Base-by-base conservation (phyloP, 2,329 filamentous ascomycete genomes). In the Alternaria postmessia region DNA sequence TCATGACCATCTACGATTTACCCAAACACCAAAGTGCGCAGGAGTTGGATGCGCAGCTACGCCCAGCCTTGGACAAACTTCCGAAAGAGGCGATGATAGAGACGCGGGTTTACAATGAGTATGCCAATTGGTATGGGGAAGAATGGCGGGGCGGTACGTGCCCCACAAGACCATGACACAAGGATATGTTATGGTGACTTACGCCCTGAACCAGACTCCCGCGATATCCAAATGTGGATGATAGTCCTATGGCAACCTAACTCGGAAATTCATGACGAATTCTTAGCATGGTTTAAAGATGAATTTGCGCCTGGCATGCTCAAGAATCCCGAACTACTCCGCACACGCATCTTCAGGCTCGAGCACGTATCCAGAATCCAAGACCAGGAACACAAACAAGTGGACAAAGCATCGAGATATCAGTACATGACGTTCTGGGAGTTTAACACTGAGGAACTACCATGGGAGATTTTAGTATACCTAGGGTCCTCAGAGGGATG, bases 361-460 rank as follows among this genome's bases (percentile, higher is more conserved):
- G 61, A 67, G 16, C 39, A 64, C 34, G 63, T 59, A 22, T 61
- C 63, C 2, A 24, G 36, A 5, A 38, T 60, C n/a, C 34, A 54
- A 48, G 47, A 51, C 4, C 41, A 62, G 41, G 47, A 57, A 22
- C 41, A 57, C 41, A 34, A 54, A 38, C 26, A 52, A 41, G 30
- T 61, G 4, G 52, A 61, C 7, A 47, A 44, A 3, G 38, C 44
- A 5, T 42, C 54, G 9, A 44, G 62, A 41, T 56, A 61, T n/a
- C 61, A 59, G n/a, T 67, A 66, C 54, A 53, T 67, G 44, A 66
- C 63, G 2, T 53, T 67, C 7, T 67, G 61, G 65, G 65, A 67
- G 36, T 66, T 64, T 42, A 61, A 61, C 20, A 60, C 41, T 14
- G 61, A 62, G 14, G 65, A 67, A 1, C 24, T 67, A 26, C 65